phyloP scores from a whole-genome alignment of 495 filamentous ascomycete genomes.

The Aspergillus affinis region DNA sequence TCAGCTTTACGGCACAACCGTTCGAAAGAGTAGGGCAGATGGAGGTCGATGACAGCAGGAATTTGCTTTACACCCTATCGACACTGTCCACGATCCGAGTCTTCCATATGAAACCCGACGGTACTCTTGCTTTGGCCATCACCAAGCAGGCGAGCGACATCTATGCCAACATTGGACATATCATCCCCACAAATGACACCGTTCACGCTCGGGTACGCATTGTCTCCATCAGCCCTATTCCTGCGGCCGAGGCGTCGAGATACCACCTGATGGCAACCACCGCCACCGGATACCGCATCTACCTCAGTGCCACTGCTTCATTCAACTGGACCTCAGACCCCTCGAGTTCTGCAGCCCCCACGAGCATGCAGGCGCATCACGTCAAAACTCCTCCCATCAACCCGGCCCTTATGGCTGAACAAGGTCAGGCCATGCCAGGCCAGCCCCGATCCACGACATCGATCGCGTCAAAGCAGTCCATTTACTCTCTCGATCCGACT shows the following conservation, averaged over 20 bases:
- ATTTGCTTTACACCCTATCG: conserved; percentile 87
- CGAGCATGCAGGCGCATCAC: conserved; percentile 94
- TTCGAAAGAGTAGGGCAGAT: conserved; percentile 70
- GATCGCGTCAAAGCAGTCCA: conserved; percentile 32
- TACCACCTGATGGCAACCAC: conserved; percentile 90
- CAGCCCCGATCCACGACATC: conserved; percentile 29
- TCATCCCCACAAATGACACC: conserved; percentile 65
- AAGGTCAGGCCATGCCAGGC: conserved; percentile 29
- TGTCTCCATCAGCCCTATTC: conserved; percentile 80
- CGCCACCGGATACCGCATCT: conserved; percentile 85
- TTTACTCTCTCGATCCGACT: conserved; percentile 52
- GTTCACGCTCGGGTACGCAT: conserved; percentile 67
- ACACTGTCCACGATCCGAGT: conserved; percentile 79
- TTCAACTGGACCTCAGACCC: conserved; percentile 63
- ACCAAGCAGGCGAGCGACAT: conserved; percentile 54
- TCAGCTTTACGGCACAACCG: conserved; percentile 51
- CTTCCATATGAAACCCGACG: conserved; percentile 69
- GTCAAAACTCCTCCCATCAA: conserved; percentile 84
- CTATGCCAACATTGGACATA: conserved; percentile 72
- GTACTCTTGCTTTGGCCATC: conserved; percentile 53
- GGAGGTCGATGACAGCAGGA: conserved; percentile 82
- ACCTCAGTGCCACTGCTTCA: conserved; percentile 82
- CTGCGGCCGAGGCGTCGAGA: conserved; percentile 74
- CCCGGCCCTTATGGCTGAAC: conserved; percentile 21
- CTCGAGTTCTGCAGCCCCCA: conserved; percentile 62